A percentile compares a stretch with the other conserved stretches of the same genome.
phyloP scores from a whole-genome alignment of 1,139 yeast genomes.

The Debaryomycetaceae sp. region DNA sequence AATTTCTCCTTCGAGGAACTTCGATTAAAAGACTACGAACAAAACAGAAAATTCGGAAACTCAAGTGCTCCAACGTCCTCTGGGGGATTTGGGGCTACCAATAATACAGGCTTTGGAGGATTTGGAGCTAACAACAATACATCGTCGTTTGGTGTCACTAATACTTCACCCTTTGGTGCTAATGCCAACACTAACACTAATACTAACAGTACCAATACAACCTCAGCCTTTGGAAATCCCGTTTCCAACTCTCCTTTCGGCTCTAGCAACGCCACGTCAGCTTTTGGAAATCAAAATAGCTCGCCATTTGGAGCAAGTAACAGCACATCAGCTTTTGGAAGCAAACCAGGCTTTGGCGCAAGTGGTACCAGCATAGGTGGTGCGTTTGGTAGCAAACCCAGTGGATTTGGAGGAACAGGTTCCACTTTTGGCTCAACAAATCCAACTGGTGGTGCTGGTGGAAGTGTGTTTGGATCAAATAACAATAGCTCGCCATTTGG shows the following conservation, averaged over 20 bases:
- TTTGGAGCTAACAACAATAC: slow-evolving; percentile 13
- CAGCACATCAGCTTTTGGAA: slow-evolving; percentile 15
- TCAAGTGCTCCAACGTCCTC: slow-evolving; percentile 20
- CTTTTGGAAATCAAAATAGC: slow-evolving; percentile 22
- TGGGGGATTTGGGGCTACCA: slow-evolving; percentile 18
- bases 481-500: slow-evolving; percentile 15
- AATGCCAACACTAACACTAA: slow-evolving; percentile 5
- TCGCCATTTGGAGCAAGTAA: slow-evolving; percentile 18
- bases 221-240: slow-evolving; percentile 29
- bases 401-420: slow-evolving; percentile 12
- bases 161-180: slow-evolving; percentile 14
- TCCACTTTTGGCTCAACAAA: slow-evolving; percentile 20
- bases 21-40: slow-evolving; percentile 83
- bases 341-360: slow-evolving; percentile 10
- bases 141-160: slow-evolving; percentile 17
- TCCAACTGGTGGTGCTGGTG: slow-evolving; percentile 7
- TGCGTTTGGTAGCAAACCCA: slow-evolving; percentile 17
- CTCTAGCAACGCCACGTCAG: slow-evolving; percentile 12
- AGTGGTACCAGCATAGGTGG: slow-evolving; percentile 7
- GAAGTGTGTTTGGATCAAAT: slow-evolving; percentile 14
- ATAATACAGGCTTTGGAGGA: slow-evolving; percentile 16
- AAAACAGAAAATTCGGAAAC: slow-evolving; percentile 61
- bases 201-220: slow-evolving; percentile 7
- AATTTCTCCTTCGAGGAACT: slow-evolving; percentile 83
- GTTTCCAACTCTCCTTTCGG: slow-evolving; percentile 24